Conservation (phyloP, 2,329 filamentous ascomycete species). For the Talaromyces sp. region DNA sequence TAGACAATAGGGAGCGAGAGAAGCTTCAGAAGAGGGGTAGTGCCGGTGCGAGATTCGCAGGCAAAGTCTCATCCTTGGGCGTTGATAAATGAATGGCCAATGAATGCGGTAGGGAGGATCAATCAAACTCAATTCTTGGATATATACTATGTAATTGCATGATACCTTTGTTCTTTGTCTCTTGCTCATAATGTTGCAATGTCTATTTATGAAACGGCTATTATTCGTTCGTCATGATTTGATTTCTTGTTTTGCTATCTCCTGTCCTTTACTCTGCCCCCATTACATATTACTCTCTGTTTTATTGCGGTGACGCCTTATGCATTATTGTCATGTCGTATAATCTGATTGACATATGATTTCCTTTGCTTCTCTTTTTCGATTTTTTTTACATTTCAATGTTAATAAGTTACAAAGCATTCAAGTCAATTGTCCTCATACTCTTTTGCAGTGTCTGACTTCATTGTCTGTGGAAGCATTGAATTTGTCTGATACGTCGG, state of each 20-base stretch:
- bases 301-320: background rate
- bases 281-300: too few relatives aligned
- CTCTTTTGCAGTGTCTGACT: background rate
- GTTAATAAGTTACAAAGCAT: background rate
- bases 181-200: background rate
- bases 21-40: slow-evolving; percentile 74
- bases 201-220: background rate
- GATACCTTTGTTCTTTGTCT: slow-evolving; percentile 2
- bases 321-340: background rate
- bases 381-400: background rate
- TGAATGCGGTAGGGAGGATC: too few relatives aligned
- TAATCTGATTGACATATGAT: background rate
- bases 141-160: slow-evolving; percentile 4
- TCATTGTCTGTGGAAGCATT: background rate
- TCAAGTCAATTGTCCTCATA: background rate
- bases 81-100: background rate
- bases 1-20: slow-evolving; percentile 55
- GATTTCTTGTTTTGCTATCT: background rate
- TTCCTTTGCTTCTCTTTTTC: background rate
- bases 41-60: slow-evolving; percentile 63
- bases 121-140: background rate
- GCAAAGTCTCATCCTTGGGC: slow-evolving; percentile 41
- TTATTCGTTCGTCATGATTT: background rate
- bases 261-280: background rate
- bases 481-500: background rate